Evolutionary conservation across 2,329 filamentous ascomycete species (phyloP), one percentile per base, ranked within the genome.

Genomic region (Aureobasidium mangrovei): DNA sequence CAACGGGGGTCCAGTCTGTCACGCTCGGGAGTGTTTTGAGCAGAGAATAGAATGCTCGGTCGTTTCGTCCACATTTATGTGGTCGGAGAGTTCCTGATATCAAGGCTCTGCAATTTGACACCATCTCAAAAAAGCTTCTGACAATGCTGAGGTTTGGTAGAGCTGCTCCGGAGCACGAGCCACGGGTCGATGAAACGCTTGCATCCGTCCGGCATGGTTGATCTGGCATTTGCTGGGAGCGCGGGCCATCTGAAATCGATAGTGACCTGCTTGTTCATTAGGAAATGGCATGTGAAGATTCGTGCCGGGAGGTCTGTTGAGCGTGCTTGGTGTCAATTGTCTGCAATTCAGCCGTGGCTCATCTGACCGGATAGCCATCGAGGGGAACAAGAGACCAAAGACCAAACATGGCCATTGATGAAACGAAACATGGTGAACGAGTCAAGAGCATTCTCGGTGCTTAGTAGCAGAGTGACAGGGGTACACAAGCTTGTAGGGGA

Each of bases 131-230:
- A 4, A 26, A 40, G 32, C 46, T 31, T 7, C 46, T 49, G 46
- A 49, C 46, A 49, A 28, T 18, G 26, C 12, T 39, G 35, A 39
- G 46, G 27, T 40, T 32, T 40, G 36, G 7, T 31, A 48, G n/a
- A 3, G 36, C 27, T 49, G 36, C 28, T 40, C 26, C 24, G 26
- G n/a, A 40, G 46, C 46, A 49, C 46, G 46, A 49, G 46, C 46
- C 36, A 49, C 18, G 18, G 18, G 18, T 18, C 18, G 18, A 18
- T 49, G 46, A 49, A 49, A 39, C 35, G 36, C 46, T 35, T 27
- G 35, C 28, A 18, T 18, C 18, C 18, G 18, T 18, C 18, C 18
- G 18, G 18, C 46, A 49, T 35, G 6, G 10, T 7, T 33, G 32
- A 33, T 7, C 10, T 10, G 32, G 32, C 32, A 10, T 33, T 10